A percentile compares a stretch with the other conserved stretches of the same genome.
These are phyloP conservation scores for Clonostachys byssicola DNA, from an alignment of 2,329 filamentous ascomycete genomes.

Conservation along the genomic window DNA sequence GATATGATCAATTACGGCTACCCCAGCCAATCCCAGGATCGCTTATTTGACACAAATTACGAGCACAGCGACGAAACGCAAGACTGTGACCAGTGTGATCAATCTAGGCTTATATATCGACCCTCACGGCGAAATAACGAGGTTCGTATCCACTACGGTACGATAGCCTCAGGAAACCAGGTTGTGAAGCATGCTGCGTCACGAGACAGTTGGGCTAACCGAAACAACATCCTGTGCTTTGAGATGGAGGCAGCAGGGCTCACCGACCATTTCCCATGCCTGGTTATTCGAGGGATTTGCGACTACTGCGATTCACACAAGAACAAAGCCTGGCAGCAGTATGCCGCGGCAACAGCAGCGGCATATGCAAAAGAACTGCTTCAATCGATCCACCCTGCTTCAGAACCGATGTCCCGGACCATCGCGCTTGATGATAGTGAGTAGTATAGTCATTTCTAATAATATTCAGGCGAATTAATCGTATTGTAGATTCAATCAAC, in stretches of 20 bases:
- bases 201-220: slow-evolving; percentile 7
- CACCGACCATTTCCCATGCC: slow-evolving; percentile 14
- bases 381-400: background rate
- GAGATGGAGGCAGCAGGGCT: slow-evolving; percentile 3
- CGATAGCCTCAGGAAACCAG: slow-evolving; percentile 9
- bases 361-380: slow-evolving; percentile 7
- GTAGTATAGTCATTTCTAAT: too few relatives aligned
- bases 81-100: slow-evolving; percentile 4
- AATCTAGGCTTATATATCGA: background rate
- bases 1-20: background rate
- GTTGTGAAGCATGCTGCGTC: slow-evolving; percentile 12
- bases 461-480: too few relatives aligned
- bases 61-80: background rate
- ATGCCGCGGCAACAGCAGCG: slow-evolving; percentile 23
- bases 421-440: too few relatives aligned
- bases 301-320: slow-evolving; percentile 31
- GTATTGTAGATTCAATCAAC: too few relatives aligned
- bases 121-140: background rate
- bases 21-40: too few relatives aligned
- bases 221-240: background rate
- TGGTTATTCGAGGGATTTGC: slow-evolving; percentile 27
- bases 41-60: too few relatives aligned
- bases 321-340: slow-evolving; percentile 22
- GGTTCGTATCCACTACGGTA: slow-evolving; percentile 5
- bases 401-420: background rate